Evolutionary conservation across 352 stramenopile genomes (phyloP), one percentile per base, ranked within the genome.

Genomic region (Phytophthora pseudosyringae): DNA sequence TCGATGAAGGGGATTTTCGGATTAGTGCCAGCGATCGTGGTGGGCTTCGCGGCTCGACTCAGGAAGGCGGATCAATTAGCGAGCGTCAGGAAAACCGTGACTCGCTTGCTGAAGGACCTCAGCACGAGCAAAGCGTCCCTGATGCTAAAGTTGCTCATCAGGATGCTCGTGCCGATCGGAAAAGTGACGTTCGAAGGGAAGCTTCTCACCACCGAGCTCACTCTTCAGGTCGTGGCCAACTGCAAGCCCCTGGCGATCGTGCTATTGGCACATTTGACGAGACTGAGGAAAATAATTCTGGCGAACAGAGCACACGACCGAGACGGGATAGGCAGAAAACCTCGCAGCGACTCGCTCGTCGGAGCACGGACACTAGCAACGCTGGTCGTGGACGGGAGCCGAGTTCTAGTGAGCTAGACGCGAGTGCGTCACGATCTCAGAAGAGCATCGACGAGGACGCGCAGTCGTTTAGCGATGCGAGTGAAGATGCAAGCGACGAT

Each of bases 381-480:
- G 26, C 25, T 48, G 16, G 8, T 31, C 25, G 13, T 47, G 54
- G 31, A 36, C 26, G 6, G 15, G 16, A 56, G 13, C 46, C 33
- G 36, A 4, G 1, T 8, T 13, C 36, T 16, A 33, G 13, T 7
- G 46, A 29, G 48, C 31, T 11, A 13, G 21, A 16, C 4, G n/a
- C 36, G 18, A 64, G 13, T 35, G 28, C 10, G n/a, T 40, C 5
- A n/a, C 7, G 3, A 15, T 0, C 31, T 13, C 39, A 21, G 44
- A 32, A 46, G n/a, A n/a, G 38, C 12, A 16, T 31, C 18, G 43
- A 54, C 2, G 25, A 25, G 15, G 41, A 53, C n/a, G 11, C 25
- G 7, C 54, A 62, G 13, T 53, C 43, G 4, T 39, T 62, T 39
- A 54, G 33, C 4, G 55, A 54, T 31, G 26, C 26, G 25, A 63